These are phyloP conservation scores for Saccharomycopsis hybrid DNA, from an alignment of 1,139 yeast species.

Conservation along the genomic window DNA sequence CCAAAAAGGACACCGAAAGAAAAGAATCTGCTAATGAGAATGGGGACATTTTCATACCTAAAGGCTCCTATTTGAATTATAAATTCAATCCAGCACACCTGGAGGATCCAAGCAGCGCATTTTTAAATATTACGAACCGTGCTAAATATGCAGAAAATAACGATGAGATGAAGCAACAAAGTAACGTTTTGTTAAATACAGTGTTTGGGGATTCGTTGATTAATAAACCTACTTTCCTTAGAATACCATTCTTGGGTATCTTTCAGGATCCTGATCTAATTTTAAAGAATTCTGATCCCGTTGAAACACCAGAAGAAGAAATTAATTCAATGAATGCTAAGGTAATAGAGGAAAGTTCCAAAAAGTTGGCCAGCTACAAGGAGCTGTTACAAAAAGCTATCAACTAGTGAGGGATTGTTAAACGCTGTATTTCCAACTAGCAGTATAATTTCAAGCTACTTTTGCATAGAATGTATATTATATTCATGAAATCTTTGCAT, in stretches of 20 bases:
- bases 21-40: not conserved
- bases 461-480: no score
- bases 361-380: no score
- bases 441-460: no score
- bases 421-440: no score
- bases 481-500: no score
- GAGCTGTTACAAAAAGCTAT: no score
- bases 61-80: not conserved
- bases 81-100: slow-evolving; percentile 1
- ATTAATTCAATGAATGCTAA: no score
- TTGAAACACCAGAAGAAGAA: no score
- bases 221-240: slow-evolving; percentile 5
- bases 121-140: not conserved
- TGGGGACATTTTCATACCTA: slow-evolving; percentile 1
- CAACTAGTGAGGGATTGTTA: no score
- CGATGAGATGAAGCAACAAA: not conserved
- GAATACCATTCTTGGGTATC: slow-evolving; percentile 16
- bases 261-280: slow-evolving; percentile 19
- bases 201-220: slow-evolving; percentile 1
- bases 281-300: not conserved
- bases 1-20: not conserved
- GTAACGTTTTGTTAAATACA: not conserved
- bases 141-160: not conserved
- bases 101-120: not conserved
- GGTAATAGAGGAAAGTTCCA: no score